Conservation (phyloP, 768 basidiomycete genomes). For the Russula dissimulans region DNA sequence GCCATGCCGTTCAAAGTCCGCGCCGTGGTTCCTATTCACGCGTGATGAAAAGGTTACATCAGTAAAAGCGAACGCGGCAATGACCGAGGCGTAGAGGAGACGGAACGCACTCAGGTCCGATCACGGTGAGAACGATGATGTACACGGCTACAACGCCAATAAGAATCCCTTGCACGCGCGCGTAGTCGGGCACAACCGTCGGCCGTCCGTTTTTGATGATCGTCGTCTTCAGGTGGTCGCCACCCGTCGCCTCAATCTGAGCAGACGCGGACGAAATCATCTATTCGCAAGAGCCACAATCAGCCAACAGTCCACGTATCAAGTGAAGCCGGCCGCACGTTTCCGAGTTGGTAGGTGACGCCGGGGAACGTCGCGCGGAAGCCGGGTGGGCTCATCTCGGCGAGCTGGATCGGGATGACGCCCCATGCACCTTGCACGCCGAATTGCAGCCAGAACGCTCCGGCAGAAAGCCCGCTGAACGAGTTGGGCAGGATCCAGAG, state of each 20-base stretch:
- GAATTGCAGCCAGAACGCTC: slow-evolving; percentile 40
- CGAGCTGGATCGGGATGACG: slow-evolving; percentile 35
- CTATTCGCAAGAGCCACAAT: slow-evolving; percentile 13
- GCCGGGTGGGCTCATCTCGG: slow-evolving; percentile 39
- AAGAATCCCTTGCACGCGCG: slow-evolving; percentile 75
- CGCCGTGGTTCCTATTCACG: slow-evolving; percentile 2
- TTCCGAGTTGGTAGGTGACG: slow-evolving; percentile 37
- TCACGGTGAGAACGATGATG: slow-evolving; percentile 61
- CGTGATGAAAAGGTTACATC: background rate
- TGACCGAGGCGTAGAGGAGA: background rate
- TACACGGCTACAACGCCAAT: slow-evolving; percentile 80
- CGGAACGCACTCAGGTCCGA: slow-evolving; percentile 65
- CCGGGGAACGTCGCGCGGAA: slow-evolving; percentile 42
- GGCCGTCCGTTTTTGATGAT: slow-evolving; percentile 9
- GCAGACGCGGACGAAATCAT: slow-evolving; percentile 39
- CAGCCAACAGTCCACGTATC: background rate
- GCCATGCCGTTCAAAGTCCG: background rate
- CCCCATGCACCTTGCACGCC: slow-evolving; percentile 36
- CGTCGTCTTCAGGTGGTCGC: slow-evolving; percentile 16
- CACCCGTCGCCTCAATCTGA: slow-evolving; percentile 39
- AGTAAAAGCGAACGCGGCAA: background rate
- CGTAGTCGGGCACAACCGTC: slow-evolving; percentile 34
- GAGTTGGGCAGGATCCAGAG: slow-evolving; percentile 39
- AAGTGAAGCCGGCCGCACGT: slow-evolving; percentile 16
- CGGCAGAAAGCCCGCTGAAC: slow-evolving; percentile 35